Conservation (phyloP, 148 eudicot species). For the Persicaria maculosa region DNA sequence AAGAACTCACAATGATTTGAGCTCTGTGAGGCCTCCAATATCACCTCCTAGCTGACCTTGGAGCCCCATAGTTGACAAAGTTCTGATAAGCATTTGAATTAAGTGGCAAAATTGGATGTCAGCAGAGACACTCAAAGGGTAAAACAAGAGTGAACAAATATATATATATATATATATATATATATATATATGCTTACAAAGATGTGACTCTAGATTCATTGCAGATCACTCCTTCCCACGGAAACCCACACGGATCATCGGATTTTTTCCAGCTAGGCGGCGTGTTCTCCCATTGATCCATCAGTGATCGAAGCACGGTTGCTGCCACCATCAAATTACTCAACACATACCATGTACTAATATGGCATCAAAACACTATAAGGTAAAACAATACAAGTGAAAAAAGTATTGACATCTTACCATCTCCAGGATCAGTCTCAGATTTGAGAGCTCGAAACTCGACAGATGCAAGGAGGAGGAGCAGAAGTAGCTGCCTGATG, state of each 20-base stretch:
- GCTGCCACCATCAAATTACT: slow-evolving; percentile 30
- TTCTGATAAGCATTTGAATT: slow-evolving; percentile 33
- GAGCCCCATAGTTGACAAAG: slow-evolving; percentile 78
- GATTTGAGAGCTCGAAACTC: slow-evolving; percentile 28
- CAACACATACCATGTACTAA: neutral
- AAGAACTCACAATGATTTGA: slow-evolving; percentile 61
- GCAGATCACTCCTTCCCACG: slow-evolving; percentile 88
- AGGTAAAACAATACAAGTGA: neutral
- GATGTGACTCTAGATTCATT: slow-evolving; percentile 58
- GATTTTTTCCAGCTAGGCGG: slow-evolving; percentile 82
- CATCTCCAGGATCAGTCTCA: slow-evolving; percentile 53
- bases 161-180: slow-evolving; percentile 10
- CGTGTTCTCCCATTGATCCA: slow-evolving; percentile 56
- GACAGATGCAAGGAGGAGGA: slow-evolving; percentile 14
- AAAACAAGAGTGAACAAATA: neutral
- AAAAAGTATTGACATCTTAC: slow-evolving; percentile 24
- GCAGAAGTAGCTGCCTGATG: neutral
- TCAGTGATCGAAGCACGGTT: slow-evolving; percentile 55
- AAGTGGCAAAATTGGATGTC: neutral
- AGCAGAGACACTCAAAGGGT: neutral
- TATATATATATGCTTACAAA: slow-evolving; percentile 38
- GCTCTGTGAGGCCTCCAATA: slow-evolving; percentile 68
- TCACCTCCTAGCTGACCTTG: slow-evolving; percentile 64
- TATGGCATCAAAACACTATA: neutral
- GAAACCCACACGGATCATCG: slow-evolving; percentile 62